These are phyloP conservation scores for Cucurbitaria berberidis DNA, from an alignment of 2,329 filamentous ascomycete genomes.

Conservation along the genomic window DNA sequence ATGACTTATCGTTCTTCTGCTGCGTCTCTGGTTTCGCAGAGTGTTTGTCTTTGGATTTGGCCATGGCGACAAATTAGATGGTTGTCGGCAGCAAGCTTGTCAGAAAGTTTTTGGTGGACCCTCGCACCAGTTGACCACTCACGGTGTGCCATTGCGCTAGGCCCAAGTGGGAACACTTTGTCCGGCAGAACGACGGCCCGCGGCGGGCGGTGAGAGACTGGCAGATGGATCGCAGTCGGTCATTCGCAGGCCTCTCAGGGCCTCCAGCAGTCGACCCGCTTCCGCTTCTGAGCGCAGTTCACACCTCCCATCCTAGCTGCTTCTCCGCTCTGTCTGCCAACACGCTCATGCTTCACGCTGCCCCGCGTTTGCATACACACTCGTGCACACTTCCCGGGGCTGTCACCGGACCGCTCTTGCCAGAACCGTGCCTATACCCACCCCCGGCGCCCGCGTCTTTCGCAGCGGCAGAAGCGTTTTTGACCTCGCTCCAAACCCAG, in stretches of 20 bases:
- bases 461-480: constrained; percentile 32
- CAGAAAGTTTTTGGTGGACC: constrained; percentile 44
- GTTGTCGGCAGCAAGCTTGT: constrained; percentile 16
- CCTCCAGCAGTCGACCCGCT: constrained; percentile 18
- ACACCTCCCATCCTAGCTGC: constrained; percentile 17
- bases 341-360: constrained; percentile 23
- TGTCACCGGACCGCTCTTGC: constrained; percentile 10
- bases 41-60: constrained; percentile 40
- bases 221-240: constrained; percentile 12
- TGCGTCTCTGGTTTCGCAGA: constrained; percentile 18
- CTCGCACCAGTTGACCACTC: background rate
- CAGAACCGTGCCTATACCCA: constrained; percentile 15
- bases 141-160: constrained; percentile 6
- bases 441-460: constrained; percentile 33
- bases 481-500: constrained; percentile 34
- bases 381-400: constrained; percentile 6
- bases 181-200: background rate
- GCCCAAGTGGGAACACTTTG: background rate
- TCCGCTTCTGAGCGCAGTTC: constrained; percentile 18
- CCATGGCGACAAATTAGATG: constrained; percentile 33
- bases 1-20: constrained; percentile 19
- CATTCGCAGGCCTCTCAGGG: constrained; percentile 26
- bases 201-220: constrained; percentile 14
- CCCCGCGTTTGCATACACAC: constrained; percentile 14
- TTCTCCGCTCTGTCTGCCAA: constrained; percentile 13